These are phyloP conservation scores for Borealophlyctis nickersoniae DNA, from an alignment of 192 early-diverging fungal genomes.

Conservation along the genomic window DNA sequence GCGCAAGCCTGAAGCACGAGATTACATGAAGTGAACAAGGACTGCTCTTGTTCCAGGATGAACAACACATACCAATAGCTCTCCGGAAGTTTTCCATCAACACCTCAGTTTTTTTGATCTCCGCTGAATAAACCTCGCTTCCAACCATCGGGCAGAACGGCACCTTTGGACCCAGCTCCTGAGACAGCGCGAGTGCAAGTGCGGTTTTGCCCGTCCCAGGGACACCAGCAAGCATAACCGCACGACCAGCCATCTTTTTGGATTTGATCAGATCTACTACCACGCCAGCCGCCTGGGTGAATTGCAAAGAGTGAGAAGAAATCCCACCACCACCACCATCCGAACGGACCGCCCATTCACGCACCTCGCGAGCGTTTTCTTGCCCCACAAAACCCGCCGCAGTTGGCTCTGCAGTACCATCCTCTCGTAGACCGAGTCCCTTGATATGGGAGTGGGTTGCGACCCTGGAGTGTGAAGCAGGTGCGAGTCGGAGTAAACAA, in stretches of 20 bases:
- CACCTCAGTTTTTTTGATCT: constrained; percentile 99
- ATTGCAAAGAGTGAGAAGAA: too few species aligned
- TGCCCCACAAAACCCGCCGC: constrained; percentile 96
- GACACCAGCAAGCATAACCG: constrained; percentile 89
- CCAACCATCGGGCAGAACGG: constrained; percentile 99
- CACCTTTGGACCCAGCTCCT: constrained; percentile 97
- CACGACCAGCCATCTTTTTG: constrained; percentile 97
- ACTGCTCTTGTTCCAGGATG: not conserved
- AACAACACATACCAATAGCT: constrained; percentile 81
- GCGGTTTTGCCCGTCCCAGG: constrained; percentile 99
- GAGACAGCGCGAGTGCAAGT: constrained; percentile 91
- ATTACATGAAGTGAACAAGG: not conserved
- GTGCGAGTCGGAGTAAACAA: too few species aligned
- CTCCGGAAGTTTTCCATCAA: constrained; percentile 98
- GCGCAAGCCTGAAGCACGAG: constrained; percentile 50
- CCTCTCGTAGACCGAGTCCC: constrained; percentile 83
- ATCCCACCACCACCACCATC: not conserved
- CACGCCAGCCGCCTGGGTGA: constrained; percentile 90
- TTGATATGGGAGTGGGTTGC: constrained; percentile 98
- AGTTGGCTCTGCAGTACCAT: constrained; percentile 83
- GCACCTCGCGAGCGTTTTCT: constrained; percentile 89
- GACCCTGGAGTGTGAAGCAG: constrained; percentile 26
- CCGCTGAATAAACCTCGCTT: constrained; percentile 94
- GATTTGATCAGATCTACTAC: constrained; percentile 91
- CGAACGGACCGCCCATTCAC: constrained; percentile 1